Evolutionary conservation across 306 rosid genomes (phyloP).

Genomic region (Erythrophleum fordii): DNA sequence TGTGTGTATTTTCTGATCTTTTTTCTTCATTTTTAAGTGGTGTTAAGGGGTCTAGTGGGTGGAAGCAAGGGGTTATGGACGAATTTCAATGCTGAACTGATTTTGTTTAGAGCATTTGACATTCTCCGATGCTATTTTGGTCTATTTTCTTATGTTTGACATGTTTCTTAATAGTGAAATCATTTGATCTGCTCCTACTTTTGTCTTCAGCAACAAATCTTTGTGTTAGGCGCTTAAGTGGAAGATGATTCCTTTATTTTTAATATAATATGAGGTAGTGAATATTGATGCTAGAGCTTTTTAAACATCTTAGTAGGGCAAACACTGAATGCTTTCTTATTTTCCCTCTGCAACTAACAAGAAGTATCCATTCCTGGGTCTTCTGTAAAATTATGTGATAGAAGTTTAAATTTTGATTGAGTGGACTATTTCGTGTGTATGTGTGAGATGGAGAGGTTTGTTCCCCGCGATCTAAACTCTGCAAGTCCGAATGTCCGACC

Average conservation of each 20-base stretch:
- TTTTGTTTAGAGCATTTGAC: slow-evolving; percentile 23
- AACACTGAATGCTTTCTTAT: neutral
- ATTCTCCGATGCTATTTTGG: slow-evolving; percentile 26
- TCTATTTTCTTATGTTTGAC: slow-evolving; percentile 23
- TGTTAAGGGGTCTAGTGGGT: neutral
- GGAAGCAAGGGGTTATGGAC: neutral
- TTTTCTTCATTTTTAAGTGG: neutral
- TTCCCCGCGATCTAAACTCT: neutral
- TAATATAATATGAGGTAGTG: slow-evolving; percentile 10
- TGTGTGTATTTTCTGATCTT: neutral
- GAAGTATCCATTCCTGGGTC: neutral
- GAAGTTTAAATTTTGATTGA: neutral
- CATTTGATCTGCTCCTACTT: slow-evolving; percentile 19
- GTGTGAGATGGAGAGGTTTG: neutral
- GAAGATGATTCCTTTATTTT: neutral
- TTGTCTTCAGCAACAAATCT: neutral
- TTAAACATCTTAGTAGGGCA: neutral
- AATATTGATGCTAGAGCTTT: neutral
- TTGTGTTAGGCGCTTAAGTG: neutral
- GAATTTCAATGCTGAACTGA: slow-evolving; percentile 5
- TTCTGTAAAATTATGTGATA: neutral
- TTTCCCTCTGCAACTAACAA: neutral
- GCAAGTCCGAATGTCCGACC: neutral
- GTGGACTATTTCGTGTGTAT: neutral
- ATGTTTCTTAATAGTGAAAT: neutral